A percentile compares a stretch with the other conserved stretches of the same genome.
These are phyloP conservation scores for Petunia axillaris DNA, from an alignment of 257 asterid species.

Conservation along the genomic window DNA sequence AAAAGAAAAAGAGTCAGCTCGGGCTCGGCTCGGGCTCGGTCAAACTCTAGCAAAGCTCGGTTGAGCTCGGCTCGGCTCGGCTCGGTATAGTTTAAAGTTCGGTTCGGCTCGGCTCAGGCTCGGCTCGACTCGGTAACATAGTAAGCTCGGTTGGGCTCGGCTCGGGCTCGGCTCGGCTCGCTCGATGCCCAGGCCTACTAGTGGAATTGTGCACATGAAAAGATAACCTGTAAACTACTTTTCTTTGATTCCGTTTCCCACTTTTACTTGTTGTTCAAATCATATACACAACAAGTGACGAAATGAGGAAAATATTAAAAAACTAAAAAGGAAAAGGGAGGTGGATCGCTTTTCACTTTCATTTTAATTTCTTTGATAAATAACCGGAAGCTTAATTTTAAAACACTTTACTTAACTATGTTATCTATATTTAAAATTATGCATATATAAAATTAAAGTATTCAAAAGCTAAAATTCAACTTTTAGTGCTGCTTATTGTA, in stretches of 20 bases:
- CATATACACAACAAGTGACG: background rate
- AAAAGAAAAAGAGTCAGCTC: too few species aligned
- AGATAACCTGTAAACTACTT: background rate
- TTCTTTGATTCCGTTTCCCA: background rate
- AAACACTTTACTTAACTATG: background rate
- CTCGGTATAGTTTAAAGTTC: too few species aligned
- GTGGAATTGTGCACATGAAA: background rate
- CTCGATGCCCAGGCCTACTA: too few species aligned
- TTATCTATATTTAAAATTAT: background rate
- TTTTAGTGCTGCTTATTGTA: conserved; percentile 9
- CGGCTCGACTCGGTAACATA: too few species aligned
- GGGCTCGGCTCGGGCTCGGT: too few species aligned
- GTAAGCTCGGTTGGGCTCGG: too few species aligned
- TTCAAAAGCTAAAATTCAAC: background rate
- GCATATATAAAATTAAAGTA: background rate
- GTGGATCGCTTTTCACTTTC: conserved; percentile 1
- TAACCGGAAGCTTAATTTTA: background rate
- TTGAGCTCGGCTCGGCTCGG: too few species aligned
- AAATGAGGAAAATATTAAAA: conserved; percentile 2
- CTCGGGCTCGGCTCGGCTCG: too few species aligned
- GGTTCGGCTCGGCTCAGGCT: too few species aligned
- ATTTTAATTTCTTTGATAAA: conserved; percentile 15
- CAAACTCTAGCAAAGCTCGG: too few species aligned
- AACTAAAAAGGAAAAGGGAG: conserved; percentile 10
- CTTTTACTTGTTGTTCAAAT: background rate